Conservation (phyloP, 164 flowering plant genomes). For the Brasenia schreberi region DNA sequence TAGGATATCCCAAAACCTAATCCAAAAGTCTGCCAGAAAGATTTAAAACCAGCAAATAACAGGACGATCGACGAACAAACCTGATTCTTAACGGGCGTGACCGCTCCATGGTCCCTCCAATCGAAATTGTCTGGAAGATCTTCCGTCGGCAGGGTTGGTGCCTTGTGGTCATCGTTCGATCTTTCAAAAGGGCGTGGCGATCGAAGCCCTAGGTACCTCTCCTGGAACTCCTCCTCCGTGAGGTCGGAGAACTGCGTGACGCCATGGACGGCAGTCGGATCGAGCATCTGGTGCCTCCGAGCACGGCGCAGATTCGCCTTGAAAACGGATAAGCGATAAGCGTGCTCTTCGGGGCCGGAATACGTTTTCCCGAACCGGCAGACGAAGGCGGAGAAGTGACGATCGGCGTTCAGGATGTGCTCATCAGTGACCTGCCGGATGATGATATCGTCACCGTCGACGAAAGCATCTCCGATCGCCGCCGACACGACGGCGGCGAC, state of each 20-base stretch:
- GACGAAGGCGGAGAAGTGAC: constrained; percentile 57
- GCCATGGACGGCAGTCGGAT: constrained; percentile 85
- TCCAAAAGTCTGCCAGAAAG: not conserved
- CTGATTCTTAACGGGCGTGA: constrained; percentile 83
- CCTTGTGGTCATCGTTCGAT: constrained; percentile 48
- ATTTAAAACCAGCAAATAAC: not conserved
- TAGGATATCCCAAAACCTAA: not conserved
- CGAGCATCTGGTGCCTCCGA: constrained; percentile 54
- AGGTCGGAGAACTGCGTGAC: constrained; percentile 84
- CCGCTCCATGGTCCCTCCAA: constrained; percentile 94
- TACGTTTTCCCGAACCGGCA: constrained; percentile 46
- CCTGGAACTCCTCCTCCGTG: constrained; percentile 64
- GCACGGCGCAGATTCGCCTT: constrained; percentile 74
- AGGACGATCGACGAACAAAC: constrained; percentile 13
- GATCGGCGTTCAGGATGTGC: constrained; percentile 37
- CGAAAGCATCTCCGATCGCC: not conserved
- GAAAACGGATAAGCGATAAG: constrained; percentile 52
- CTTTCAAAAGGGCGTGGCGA: constrained; percentile 14
- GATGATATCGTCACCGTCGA: constrained; percentile 9
- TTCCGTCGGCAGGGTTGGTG: constrained; percentile 77
- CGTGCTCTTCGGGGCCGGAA: constrained; percentile 64
- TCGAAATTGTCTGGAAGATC: constrained; percentile 73
- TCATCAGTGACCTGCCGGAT: constrained; percentile 32
- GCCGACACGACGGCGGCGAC: constrained; percentile 1
- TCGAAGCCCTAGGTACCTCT: constrained; percentile 42